Evolutionary conservation across 257 asterid genomes (phyloP), one percentile per base, ranked within the genome.

Genomic region (Galeopsis tetrahit): DNA sequence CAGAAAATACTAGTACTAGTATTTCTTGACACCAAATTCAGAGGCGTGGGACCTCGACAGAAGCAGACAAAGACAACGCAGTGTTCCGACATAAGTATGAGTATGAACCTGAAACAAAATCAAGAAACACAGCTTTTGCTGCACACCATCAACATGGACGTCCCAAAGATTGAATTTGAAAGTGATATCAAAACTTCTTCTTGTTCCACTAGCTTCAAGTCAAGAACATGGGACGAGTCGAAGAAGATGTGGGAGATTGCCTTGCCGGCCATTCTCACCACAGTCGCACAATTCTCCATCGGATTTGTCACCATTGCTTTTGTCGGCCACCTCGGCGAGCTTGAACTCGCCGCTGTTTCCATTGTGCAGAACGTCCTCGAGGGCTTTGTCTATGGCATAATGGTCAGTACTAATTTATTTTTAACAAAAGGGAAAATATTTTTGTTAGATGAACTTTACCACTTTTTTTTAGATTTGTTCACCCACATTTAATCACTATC

Each of bases 261-360:
- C 1, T 83, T 80, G 5, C 96, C 98, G 0, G 93, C 92, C 1
- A 86, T 90, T 10, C 72, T 89, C 44, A 84, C 90, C 2, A 74
- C 84, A 0, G 93, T 90, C 35, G 83, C 96, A 1, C 96, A 89
- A 51, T 92, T 88, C 79, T 92, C 98, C 14, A 73, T 89, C 52
- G 92, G 87, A 8, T 77, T 88, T 60, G 89, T 88, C 67, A 89
- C 89, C n/a, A 60, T 81, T 43, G 96, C 96, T 0, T 92, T 89
- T 31, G 92, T 82, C 4, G 98, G 98, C 0, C 98, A 88, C 73
- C 75, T 92, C 14, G 97, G 97, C 0, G 86, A 83, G 57, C 44
- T 85, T 3, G 96, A 92, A 63, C 89, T 92, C 35, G 96, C 98
- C 14, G 96, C 96, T 38, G 90, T 92, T 38, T 87, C 96, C 2